phyloP scores from a whole-genome alignment of 2,329 filamentous ascomycete species.

The Calonectria fujianensis region DNA sequence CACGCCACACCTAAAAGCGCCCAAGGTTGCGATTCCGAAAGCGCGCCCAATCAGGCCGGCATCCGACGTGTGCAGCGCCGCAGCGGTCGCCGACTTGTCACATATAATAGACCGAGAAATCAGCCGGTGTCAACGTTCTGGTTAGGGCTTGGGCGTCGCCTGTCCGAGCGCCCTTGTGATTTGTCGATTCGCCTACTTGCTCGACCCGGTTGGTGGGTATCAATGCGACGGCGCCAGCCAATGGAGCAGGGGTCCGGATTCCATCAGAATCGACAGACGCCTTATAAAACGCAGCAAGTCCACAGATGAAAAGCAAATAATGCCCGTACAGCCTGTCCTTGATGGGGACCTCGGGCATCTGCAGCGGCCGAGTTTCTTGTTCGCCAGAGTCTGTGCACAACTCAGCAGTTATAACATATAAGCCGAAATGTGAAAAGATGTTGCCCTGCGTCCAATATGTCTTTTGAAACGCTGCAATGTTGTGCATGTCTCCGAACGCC shows the following conservation, averaged over 20 bases:
- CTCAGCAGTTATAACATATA: neutral
- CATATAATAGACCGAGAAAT: slow-evolving; percentile 23
- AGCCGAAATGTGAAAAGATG: slow-evolving; percentile 10
- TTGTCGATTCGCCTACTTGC: slow-evolving; percentile 1
- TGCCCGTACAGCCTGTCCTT: neutral
- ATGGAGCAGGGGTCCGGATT: neutral
- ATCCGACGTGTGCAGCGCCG: neutral
- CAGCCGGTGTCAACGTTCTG: neutral
- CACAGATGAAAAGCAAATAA: slow-evolving; percentile 20
- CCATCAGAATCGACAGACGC: slow-evolving; percentile 11
- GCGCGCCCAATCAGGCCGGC: neutral
- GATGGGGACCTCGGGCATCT: neutral
- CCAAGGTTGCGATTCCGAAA: neutral
- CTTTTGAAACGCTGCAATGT: slow-evolving; percentile 11
- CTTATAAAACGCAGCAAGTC: neutral
- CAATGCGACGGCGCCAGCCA: neutral
- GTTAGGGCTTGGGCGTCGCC: slow-evolving; percentile 13
- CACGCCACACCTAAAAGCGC: slow-evolving; percentile 19
- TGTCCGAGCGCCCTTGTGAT: slow-evolving; percentile 18
- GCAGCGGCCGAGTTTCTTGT: neutral
- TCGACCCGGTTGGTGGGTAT: slow-evolving; percentile 7
- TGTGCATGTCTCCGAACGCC: slow-evolving; percentile 13
- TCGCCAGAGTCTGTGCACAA: slow-evolving; percentile 18
- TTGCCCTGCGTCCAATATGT: slow-evolving; percentile 15
- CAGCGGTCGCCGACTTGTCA: neutral